phyloP scores from a whole-genome alignment of 2,329 filamentous ascomycete species.

The Monosporascus sp. region DNA sequence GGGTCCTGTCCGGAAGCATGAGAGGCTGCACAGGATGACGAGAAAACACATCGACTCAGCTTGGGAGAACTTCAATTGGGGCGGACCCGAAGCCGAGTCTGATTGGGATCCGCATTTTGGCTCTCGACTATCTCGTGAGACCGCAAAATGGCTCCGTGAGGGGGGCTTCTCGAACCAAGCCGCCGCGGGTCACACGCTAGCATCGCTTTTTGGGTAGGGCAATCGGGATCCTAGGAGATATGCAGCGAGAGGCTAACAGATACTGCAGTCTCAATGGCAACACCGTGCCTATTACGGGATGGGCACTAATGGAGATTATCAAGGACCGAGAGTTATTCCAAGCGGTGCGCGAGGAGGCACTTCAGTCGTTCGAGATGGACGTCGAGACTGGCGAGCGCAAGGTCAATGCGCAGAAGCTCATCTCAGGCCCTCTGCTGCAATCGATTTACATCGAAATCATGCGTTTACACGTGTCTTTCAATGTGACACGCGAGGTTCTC shows the following conservation, averaged over 20 bases:
- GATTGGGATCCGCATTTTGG: not conserved
- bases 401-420: conserved; percentile 4
- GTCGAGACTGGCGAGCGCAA: not conserved
- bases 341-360: not conserved
- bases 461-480: conserved; percentile 10
- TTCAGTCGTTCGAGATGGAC: not conserved
- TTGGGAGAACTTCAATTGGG: not conserved
- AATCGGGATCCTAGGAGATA: not conserved
- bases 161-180: not conserved
- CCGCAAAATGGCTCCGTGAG: not conserved
- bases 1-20: not conserved
- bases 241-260: not conserved
- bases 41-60: not conserved
- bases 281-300: conserved; percentile 11
- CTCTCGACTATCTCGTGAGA: not conserved
- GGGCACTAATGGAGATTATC: conserved; percentile 10
- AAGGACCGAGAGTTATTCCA: conserved; percentile 4
- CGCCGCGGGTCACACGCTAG: not conserved
- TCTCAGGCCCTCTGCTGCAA: conserved; percentile 6
- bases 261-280: not conserved
- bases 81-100: not conserved
- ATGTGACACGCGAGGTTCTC: conserved; percentile 6
- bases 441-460: conserved; percentile 11
- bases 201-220: not conserved
- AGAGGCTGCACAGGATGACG: not conserved